phyloP scores from a whole-genome alignment of 73 alveolate species.

The Blepharisma stoltei region DNA sequence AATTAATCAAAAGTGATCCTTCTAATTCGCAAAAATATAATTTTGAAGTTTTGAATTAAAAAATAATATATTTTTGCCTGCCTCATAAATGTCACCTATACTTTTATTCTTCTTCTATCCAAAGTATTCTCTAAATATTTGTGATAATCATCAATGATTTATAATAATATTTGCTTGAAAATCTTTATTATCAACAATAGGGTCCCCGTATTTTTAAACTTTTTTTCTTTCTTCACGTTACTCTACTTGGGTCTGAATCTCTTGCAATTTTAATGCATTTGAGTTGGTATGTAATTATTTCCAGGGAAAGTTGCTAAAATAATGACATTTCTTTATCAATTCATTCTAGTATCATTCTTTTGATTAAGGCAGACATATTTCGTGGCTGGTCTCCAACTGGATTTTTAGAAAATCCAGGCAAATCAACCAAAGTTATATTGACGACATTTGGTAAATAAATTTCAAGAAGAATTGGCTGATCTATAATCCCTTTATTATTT shows the following conservation, averaged over 20 bases:
- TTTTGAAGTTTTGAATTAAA: too few relatives aligned
- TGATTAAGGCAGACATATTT: conserved; percentile 79
- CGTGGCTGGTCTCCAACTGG: conserved; percentile 92
- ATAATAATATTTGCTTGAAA: not conserved
- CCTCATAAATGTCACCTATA: conserved; percentile 27
- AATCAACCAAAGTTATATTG: conserved; percentile 93
- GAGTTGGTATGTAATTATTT: conserved; percentile 90
- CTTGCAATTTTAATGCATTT: conserved; percentile 89
- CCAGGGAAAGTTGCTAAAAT: conserved; percentile 93
- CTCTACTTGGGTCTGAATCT: conserved; percentile 87
- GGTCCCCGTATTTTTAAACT: conserved; percentile 4
- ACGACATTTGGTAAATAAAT: conserved; percentile 83
- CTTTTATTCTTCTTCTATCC: too few relatives aligned
- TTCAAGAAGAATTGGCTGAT: conserved; percentile 66
- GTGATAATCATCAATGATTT: too few relatives aligned
- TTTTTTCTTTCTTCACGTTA: conserved; percentile 7
- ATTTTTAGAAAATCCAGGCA: conserved; percentile 93
- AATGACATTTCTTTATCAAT: conserved; percentile 76
- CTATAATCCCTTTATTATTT: conserved; percentile 63
- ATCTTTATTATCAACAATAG: not conserved
- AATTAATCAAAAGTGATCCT: too few relatives aligned
- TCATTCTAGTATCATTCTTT: conserved; percentile 68
- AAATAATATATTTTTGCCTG: too few relatives aligned
- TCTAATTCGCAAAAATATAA: too few relatives aligned
- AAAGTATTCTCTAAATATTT: too few relatives aligned